Base-by-base conservation (phyloP, 1,284 basidiomycete genomes). In the Schizophyllum amplum region DNA sequence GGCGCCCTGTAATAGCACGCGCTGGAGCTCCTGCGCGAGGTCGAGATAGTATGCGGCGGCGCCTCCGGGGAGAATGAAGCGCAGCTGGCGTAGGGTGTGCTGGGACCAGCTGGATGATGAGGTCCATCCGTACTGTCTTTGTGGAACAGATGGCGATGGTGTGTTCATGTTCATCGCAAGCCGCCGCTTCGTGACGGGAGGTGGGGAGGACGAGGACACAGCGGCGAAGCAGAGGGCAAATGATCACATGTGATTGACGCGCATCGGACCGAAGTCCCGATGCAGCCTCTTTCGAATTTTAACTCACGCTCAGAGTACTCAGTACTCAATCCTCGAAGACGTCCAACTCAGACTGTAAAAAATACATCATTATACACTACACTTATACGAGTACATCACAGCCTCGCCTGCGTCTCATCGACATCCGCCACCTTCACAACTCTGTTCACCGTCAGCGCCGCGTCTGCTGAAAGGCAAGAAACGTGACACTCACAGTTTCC, bases 31-130 rank as follows among this genome's bases (percentile, higher is more conserved):
- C 33, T 73, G 69, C 25, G 79, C 68, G 11, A 82, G 84, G 46
- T 77, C 75, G 24, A 88, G 71, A 63, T 80, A 79, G 65, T 81
- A 84, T 1, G 85, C 87, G 63, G 83, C 63, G 49, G 71, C 66
- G 5, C 74, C 83, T 13, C 87, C 87, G 15, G 87, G 86, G 17
- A 88, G 65, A 49, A 88, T 81, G 56, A 89, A 82, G 66, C 87
- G 87, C 65, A 89, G 76, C 71, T 89, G 86, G 55, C 78, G 76
- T 56, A 81, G 67, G 1, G 81, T 80, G 65, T 88, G 83, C 55
- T 73, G 65, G n/a, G 72, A 71, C 52, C 48, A 42, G 33, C 33
- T 42, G 13, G 33, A 42, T 17, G 33, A 42, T 2, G 33, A 42
- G 33, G 33, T 42, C 33, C 33, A 42, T 9, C 33, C 33, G 33